A percentile compares a stretch with the other conserved stretches of the same genome.
Evolutionary conservation across 495 filamentous ascomycete species (phyloP).

Genomic region (Amorphotheca resinae): DNA sequence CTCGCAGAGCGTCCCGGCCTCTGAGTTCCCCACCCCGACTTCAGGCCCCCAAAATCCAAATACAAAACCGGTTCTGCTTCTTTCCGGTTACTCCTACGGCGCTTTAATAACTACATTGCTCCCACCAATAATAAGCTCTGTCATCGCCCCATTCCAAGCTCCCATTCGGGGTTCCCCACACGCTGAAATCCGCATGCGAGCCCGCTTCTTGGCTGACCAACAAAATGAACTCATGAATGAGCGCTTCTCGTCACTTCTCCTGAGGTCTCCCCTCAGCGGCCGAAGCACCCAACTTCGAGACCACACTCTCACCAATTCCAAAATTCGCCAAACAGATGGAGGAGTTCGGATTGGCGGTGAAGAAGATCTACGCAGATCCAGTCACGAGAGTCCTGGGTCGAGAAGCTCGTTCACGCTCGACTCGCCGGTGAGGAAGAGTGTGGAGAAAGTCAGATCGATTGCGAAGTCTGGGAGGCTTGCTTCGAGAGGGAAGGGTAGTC

Average conservation of each 20-base stretch:
- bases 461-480: background rate
- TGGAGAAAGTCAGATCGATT: constrained; percentile 17
- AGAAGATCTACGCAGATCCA: constrained; percentile 17
- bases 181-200: constrained; percentile 54
- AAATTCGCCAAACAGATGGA: constrained; percentile 8
- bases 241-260: constrained; percentile 16
- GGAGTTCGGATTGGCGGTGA: constrained; percentile 18
- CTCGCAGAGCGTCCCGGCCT: constrained; percentile 11
- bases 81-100: constrained; percentile 89
- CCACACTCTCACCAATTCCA: constrained; percentile 8
- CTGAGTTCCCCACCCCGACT: background rate
- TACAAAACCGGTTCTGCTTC: constrained; percentile 32
- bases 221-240: constrained; percentile 36
- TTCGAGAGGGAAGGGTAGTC: constrained; percentile 5
- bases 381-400: constrained; percentile 15
- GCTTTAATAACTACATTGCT: constrained; percentile 65
- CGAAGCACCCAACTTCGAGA: constrained; percentile 8
- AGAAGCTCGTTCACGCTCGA: constrained; percentile 15
- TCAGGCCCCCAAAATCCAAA: background rate
- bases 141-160: constrained; percentile 45
- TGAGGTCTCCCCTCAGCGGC: background rate
- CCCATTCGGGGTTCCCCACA: constrained; percentile 38
- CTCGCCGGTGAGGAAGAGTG: constrained; percentile 14
- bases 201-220: constrained; percentile 46
- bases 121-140: constrained; percentile 40